Base-by-base conservation (phyloP, 139 green algal genomes). In the Nannochloris sp. region DNA sequence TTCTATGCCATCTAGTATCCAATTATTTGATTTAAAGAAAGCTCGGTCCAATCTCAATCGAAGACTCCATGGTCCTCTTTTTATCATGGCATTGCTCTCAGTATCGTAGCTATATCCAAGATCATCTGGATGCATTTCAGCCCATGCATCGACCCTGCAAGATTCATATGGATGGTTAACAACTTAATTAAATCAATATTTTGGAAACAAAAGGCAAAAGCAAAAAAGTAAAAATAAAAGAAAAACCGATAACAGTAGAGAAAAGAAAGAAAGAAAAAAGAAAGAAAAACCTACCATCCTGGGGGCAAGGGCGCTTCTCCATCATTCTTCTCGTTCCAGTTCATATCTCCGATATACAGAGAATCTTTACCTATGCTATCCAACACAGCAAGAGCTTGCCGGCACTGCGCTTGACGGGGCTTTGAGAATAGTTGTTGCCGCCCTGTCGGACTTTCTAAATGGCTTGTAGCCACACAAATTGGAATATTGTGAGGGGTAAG, bases 51-150 rank as follows among this genome's bases (percentile, higher is more conserved):
- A 55, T 4, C 78, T 65, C 6, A 29, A 54, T 23, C 65, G 56
- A 9, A 68, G 39, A 27, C 42, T 19, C 27, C 70, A 59, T 38
- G 56, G 62, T 3, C 32, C 30, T 14, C 34, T 58, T 7, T 62
- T 42, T 10, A 89, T 78, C 83, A 89, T 89, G 25, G 73, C 47
- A 60, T 89, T 89, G 25, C 6, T 23, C 8, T 55, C 54, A 5
- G 65, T 31, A 32, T 90, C 70, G 31, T 86, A 89, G 1, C 81
- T 89, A 1, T 74, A 39, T 2, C 83, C 83, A 8, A 74, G 39
- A 6, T 79, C 46, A 4, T 45, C 53, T 0, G 73, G 60, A 29
- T 65, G 55, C n/a, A 81, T 24, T n/a, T 54, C 4, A 9, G 9
- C 30, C 48, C 45, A 62, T 39, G 42, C 62, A 32, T 61, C 61